Conservation (phyloP, 805 yeast genomes). For the Lipomyces anomalus region DNA sequence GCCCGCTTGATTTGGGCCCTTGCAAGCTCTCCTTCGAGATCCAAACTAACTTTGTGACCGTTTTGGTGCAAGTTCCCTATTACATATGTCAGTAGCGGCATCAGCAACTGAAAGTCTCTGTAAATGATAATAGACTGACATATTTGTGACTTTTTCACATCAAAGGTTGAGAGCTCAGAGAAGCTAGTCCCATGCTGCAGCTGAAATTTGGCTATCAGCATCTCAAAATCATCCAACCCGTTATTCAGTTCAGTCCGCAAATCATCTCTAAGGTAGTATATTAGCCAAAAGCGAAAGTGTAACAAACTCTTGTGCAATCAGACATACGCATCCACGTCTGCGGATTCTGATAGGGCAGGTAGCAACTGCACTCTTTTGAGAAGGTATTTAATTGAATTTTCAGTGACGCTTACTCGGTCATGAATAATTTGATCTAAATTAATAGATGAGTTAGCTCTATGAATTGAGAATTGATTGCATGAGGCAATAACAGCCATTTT, state of each 20-base stretch:
- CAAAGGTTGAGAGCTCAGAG: not conserved
- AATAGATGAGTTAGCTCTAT: not conserved
- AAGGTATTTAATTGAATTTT: conserved; percentile 7
- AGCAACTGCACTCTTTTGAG: conserved; percentile 8
- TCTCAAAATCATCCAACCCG: not conserved
- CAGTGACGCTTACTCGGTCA: conserved; percentile 12
- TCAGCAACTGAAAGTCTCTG: not conserved
- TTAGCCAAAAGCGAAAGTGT: conserved; percentile 17
- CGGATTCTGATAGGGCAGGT: conserved; percentile 19
- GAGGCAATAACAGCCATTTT: too few species aligned
- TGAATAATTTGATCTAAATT: conserved; percentile 7
- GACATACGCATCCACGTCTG: conserved; percentile 11
- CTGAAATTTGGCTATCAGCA: not conserved
- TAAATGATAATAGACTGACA: not conserved
- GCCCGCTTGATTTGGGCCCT: conserved; percentile 22
- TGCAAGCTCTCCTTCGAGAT: conserved; percentile 13
- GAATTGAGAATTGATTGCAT: too few species aligned
- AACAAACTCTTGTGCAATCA: conserved; percentile 15
- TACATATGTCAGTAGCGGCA: not conserved
- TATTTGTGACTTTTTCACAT: not conserved
- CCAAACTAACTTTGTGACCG: not conserved
- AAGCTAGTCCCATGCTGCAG: not conserved
- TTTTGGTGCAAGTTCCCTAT: conserved; percentile 4
- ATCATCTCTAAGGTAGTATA: too few species aligned
- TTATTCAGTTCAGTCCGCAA: too few species aligned